Evolutionary conservation across 306 rosid species (phyloP).

Genomic region (Mimosa pudica): DNA sequence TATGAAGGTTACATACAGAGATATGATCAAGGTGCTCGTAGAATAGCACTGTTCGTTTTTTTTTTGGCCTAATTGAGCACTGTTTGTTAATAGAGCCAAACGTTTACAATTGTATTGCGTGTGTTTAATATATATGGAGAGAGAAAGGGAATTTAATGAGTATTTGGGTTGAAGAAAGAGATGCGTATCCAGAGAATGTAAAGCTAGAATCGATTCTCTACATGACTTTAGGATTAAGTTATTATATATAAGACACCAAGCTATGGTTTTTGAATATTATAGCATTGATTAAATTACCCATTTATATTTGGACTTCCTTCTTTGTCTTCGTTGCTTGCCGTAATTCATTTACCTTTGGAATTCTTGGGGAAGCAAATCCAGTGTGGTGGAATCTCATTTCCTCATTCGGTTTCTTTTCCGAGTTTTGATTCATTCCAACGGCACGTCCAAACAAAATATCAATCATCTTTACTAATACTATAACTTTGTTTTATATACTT

Average conservation of each 20-base stretch:
- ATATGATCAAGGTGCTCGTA: background rate
- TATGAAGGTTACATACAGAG: background rate
- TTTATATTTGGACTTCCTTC: background rate
- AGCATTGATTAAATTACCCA: background rate
- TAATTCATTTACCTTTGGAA: background rate
- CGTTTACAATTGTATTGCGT: background rate
- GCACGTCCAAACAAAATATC: too few relatives aligned
- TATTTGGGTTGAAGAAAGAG: constrained; percentile 44
- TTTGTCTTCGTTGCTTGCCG: background rate
- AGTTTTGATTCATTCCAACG: too few relatives aligned
- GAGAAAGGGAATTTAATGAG: constrained; percentile 16
- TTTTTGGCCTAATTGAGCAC: background rate
- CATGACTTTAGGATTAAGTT: constrained; percentile 23
- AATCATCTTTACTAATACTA: too few relatives aligned
- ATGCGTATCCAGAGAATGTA: constrained; percentile 30
- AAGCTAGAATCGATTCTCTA: constrained; percentile 48
- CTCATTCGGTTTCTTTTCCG: too few relatives aligned
- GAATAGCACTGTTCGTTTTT: background rate
- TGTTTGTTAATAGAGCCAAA: background rate
- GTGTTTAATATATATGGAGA: background rate
- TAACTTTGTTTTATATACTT: too few relatives aligned
- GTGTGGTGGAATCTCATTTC: background rate
- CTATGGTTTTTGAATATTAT: background rate
- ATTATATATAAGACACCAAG: background rate
- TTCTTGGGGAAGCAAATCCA: background rate